Base-by-base conservation (phyloP, 345 rosid genomes). In the Anacardium occidentale region DNA sequence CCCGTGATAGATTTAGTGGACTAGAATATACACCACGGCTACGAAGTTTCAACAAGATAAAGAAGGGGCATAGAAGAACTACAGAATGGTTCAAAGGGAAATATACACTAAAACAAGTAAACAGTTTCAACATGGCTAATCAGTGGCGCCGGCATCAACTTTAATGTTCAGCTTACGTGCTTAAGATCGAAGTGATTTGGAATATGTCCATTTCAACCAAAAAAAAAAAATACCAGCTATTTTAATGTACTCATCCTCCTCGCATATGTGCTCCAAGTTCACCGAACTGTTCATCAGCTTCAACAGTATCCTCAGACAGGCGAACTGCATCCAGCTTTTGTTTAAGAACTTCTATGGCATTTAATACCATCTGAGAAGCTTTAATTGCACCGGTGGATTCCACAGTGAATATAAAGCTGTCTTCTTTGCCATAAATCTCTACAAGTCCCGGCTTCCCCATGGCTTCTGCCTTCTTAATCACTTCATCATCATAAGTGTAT, bases 201-300 rank as follows among this genome's bases (percentile, higher is more conserved):
- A 29, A 12, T 34, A 32, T 53, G 11, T 42, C 26, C 44, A 58
- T 51, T 55, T 57, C 21, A 67, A 17, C 53, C 37, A 60, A 51
- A 15, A 62, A 14, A 26, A 3, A 15, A 1, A 29, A 29, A 29
- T 1, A n/a, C n/a, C n/a, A n/a, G n/a, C n/a, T 4, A 7, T 34
- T 3, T 7, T 7, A 37, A 37, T 37, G 0, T 0, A 14, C 34
- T 84, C 82, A 93, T 56, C 98, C 99, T 70, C 90, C 99, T 2
- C 92, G 96, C 99, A 93, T 85, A 71, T 95, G 99, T 9, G 96
- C 99, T 62, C 99, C 96, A 10, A 93, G 96, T 80, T 96, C 99
- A 25, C 97, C 99, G 80, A 93, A 96, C 75, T 92, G 99, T 79
- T 96, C 99, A 81, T 93, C 98, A 0, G 94, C 99, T 79, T 93